A percentile compares a stretch with the other conserved stretches of the same genome.
phyloP scores from a whole-genome alignment of 768 basidiomycete genomes.

The Tulasnella sp. region DNA sequence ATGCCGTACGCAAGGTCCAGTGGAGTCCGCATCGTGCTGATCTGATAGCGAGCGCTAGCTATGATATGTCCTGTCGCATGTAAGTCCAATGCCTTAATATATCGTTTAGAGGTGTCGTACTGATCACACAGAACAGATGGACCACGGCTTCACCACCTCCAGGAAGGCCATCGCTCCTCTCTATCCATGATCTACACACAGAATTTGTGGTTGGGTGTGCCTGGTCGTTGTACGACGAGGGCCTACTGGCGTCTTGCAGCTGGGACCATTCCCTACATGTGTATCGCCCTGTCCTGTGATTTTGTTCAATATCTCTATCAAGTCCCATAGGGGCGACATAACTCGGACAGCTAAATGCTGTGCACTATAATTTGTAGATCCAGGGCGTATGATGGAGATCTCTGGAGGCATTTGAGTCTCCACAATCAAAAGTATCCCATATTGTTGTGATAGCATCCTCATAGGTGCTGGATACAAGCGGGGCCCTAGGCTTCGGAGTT shows the following conservation, averaged over 20 bases:
- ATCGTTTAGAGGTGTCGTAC: not conserved
- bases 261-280: slow-evolving; percentile 49
- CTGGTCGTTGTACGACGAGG: slow-evolving; percentile 89
- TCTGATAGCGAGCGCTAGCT: slow-evolving; percentile 45
- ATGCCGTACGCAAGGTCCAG: slow-evolving; percentile 77
- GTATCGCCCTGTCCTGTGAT: slow-evolving; percentile 12
- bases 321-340: no score
- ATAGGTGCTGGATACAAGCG: no score
- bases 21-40: slow-evolving; percentile 67
- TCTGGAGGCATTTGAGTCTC: no score
- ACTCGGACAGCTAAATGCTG: no score
- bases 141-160: slow-evolving; percentile 45
- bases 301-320: no score
- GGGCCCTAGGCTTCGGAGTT: no score
- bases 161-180: slow-evolving; percentile 36
- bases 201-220: slow-evolving; percentile 89
- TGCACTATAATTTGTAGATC: no score
- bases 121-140: slow-evolving; percentile 43
- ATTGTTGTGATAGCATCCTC: no score
- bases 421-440: no score
- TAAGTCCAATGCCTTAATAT: slow-evolving; percentile 33
- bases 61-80: slow-evolving; percentile 95
- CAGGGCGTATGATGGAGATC: no score
- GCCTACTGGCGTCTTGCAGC: slow-evolving; percentile 74
- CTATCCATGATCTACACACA: slow-evolving; percentile 79